These are phyloP conservation scores for Xenosphaeropsis pyriputrescens DNA, from an alignment of 2,329 filamentous ascomycete species.

Conservation along the genomic window DNA sequence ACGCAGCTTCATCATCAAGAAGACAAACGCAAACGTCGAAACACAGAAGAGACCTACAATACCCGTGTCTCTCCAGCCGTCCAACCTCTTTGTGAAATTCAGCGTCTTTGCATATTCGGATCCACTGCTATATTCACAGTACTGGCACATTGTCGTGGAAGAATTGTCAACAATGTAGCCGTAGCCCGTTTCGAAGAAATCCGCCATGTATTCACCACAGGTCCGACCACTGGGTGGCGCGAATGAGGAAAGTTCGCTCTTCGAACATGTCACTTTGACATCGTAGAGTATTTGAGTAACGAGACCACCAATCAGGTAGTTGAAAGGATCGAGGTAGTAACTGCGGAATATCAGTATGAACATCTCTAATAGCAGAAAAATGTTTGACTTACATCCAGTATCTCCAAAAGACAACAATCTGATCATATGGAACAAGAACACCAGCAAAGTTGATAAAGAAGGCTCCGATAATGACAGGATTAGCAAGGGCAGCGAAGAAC, in stretches of 20 bases:
- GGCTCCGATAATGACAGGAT: constrained; percentile 34
- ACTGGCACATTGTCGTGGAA: constrained; percentile 33
- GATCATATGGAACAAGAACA: constrained; percentile 22
- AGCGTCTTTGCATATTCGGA: constrained; percentile 43
- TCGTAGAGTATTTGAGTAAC: constrained; percentile 22
- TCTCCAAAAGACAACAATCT: constrained; percentile 23
- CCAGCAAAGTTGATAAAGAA: constrained; percentile 23
- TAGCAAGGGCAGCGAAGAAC: constrained; percentile 38
- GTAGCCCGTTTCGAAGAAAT: constrained; percentile 27
- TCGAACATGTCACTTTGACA: constrained; percentile 20
- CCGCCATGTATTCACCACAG: constrained; percentile 37
- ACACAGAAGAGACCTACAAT: constrained; percentile 28
- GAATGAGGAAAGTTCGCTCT: constrained; percentile 14
- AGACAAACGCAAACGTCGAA: constrained; percentile 25
- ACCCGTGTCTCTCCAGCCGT: constrained; percentile 52
- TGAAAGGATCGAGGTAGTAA: constrained; percentile 27
- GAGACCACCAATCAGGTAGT: constrained; percentile 23
- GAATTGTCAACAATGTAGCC: constrained; percentile 25
- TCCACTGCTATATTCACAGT: constrained; percentile 44
- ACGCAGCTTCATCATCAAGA: constrained; percentile 30
- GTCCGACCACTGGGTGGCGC: constrained; percentile 29
- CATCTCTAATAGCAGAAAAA: background rate
- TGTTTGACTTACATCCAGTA: constrained; percentile 15
- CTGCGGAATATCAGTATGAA: constrained; percentile 13
- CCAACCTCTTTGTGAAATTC: constrained; percentile 44